Conservation (phyloP, 1,284 basidiomycete genomes). For the Termitomyces sp. region DNA sequence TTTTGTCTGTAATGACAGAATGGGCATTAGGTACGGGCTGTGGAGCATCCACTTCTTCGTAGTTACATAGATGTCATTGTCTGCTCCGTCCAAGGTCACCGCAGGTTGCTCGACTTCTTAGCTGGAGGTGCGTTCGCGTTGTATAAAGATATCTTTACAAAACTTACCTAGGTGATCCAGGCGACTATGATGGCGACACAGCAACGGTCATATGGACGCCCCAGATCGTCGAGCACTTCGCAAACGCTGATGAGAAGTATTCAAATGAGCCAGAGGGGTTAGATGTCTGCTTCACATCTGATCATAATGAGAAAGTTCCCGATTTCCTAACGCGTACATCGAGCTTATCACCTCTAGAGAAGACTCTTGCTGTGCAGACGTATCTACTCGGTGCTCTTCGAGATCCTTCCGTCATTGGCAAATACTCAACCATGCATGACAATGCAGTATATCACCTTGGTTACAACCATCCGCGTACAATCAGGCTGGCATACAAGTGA, state of each 20-base stretch:
- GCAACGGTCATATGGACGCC: slow-evolving; percentile 40
- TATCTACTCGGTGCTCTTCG: slow-evolving; percentile 45
- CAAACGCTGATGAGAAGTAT: slow-evolving; percentile 40
- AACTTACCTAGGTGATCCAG: slow-evolving; percentile 18
- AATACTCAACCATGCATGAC: slow-evolving; percentile 55
- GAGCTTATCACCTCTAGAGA: slow-evolving; percentile 14
- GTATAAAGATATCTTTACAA: background rate
- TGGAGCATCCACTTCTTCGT: slow-evolving; percentile 38
- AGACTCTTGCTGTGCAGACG: slow-evolving; percentile 36
- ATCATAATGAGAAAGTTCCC: slow-evolving; percentile 36
- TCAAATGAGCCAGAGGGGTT: slow-evolving; percentile 42
- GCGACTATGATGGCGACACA: slow-evolving; percentile 51
- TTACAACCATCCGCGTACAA: slow-evolving; percentile 42
- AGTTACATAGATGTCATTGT: slow-evolving; percentile 43
- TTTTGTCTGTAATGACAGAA: slow-evolving; percentile 1
- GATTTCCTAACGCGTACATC: slow-evolving; percentile 31
- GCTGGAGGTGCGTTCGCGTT: slow-evolving; percentile 35
- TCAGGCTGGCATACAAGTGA: slow-evolving; percentile 56
- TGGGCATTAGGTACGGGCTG: slow-evolving; percentile 36
- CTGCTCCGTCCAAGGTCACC: slow-evolving; percentile 38
- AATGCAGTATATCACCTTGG: slow-evolving; percentile 46
- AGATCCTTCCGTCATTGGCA: slow-evolving; percentile 43
- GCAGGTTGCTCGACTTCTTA: slow-evolving; percentile 43
- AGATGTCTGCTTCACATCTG: slow-evolving; percentile 32
- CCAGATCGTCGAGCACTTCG: slow-evolving; percentile 45